These are phyloP conservation scores for Agrostemma githago DNA, from an alignment of 148 eudicot species.

Conservation along the genomic window DNA sequence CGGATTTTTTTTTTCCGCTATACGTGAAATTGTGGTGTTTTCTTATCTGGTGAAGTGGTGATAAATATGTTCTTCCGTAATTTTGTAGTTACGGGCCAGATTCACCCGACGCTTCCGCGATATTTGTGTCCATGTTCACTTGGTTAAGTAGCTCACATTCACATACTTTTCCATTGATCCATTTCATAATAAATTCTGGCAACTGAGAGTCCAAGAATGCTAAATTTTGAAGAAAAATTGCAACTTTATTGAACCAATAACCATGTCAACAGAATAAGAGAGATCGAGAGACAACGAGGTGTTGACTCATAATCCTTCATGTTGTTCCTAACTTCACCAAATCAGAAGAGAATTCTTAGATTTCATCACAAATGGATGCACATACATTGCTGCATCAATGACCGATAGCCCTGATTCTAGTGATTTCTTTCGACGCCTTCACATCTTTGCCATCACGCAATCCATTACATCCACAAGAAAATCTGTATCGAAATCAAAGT, in stretches of 20 bases:
- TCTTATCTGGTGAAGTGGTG: too few relatives aligned
- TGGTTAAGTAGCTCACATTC: too few relatives aligned
- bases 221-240: background rate
- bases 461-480: constrained; percentile 43
- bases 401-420: background rate
- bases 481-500: constrained; percentile 21
- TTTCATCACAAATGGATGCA: background rate
- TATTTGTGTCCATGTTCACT: too few relatives aligned
- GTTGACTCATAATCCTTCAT: constrained; percentile 47
- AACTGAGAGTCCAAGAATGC: too few relatives aligned
- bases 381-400: constrained; percentile 2
- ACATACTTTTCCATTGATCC: too few relatives aligned
- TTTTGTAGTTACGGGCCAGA: too few relatives aligned
- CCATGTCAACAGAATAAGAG: background rate
- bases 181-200: too few relatives aligned
- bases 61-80: too few relatives aligned
- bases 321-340: background rate
- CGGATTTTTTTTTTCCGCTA: too few relatives aligned
- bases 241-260: constrained; percentile 10
- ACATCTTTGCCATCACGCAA: constrained; percentile 39
- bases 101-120: too few relatives aligned
- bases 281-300: constrained; percentile 65
- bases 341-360: background rate
- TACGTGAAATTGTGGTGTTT: too few relatives aligned
- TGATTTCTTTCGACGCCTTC: constrained; percentile 6